Evolutionary conservation across 2,329 filamentous ascomycete species (phyloP), one percentile per base, ranked within the genome.

Genomic region (Phaeosphaeria sp.): DNA sequence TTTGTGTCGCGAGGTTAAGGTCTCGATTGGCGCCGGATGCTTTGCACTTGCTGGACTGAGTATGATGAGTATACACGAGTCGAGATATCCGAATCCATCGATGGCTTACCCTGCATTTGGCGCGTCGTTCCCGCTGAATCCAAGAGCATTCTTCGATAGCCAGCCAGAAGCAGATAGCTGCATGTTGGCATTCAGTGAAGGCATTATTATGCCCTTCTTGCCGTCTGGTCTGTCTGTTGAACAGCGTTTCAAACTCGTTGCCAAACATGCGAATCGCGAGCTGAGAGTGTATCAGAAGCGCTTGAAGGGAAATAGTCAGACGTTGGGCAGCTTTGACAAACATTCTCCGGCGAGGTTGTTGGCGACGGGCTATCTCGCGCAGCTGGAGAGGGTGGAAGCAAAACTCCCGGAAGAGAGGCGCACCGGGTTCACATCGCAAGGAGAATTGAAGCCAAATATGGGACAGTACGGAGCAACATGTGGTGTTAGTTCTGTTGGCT

Each of bases 131-230:
- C 80, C 81, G 0, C 69, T 82, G 17, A 82, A 82, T 55, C 81
- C 81, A 0, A 78, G 80, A 7, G 72, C 78, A 1, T 79, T 79
- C 65, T 80, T 82, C 54, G n/a, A 18, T 22, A 66, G 72, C 42
- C 72, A 72, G 51, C 67, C 71, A 2, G 68, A 73, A 1, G 70
- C 79, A 0, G 77, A 82, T 30, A 78, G 74, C 25, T 78, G 80
- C 55, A 82, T 82, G 80, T 69, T 83, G 2, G 77, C 79, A 6
- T 83, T 83, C 66, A 76, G 72, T 63, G 80, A 82, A 46, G 80
- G 80, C 6, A 77, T 83, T 46, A 65, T 78, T 0, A 73, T 83
- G 58, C 80, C 80, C 0, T 81, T 79, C 59, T 60, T 82, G 0
- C 54, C 73, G 73, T 72, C 73, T 0, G 42, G 58, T 2, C 65